Base-by-base conservation (phyloP, 371 early-diverging fungal genomes). In the Lichtheimia ramosa region DNA sequence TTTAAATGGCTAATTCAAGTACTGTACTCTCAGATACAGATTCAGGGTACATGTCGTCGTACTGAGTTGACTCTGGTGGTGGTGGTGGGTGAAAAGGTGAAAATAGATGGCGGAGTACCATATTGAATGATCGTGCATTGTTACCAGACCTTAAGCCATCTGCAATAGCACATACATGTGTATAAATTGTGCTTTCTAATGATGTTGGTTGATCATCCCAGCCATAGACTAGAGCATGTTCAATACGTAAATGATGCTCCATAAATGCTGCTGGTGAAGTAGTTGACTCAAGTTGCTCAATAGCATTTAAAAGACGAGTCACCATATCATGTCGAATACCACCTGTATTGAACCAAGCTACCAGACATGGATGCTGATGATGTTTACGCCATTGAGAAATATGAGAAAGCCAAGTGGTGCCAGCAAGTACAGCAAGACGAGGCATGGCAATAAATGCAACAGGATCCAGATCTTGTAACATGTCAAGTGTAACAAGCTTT, bases 381-480 rank as follows among this genome's bases (percentile, higher is more conserved):
- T 49, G 12, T 12, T 18, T 46, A 34, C 65, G 46, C 71, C 71
- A 71, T 6, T 54, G 57, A 21, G 65, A 62, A 10, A 62, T 23
- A 48, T 64, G 63, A n/a, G 59, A 27, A 16, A 71, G 40, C 65
- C 68, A 68, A 8, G 68, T 65, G 40, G 65, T 52, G 24, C 71
- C 71, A 13, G 71, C 68, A 25, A 71, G 43, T 12, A 71, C 15
- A n/a, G 71, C 54, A 5, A 71, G 23, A 15, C 71, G 57, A 18
- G 71, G 71, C 24, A 71, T 13, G 15, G 68, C 71, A 42, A 71
- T 56, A 52, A 71, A 68, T 2, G 55, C 55, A 23, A 51, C 54
- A 0, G 71, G 68, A 28, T 71, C 71, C 15, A 65, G 43, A 10
- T 62, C 56, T 25, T 65, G 63, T 3, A 71, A 49, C 24, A 48